A percentile compares a stretch with the other conserved stretches of the same genome.
Evolutionary conservation across 345 rosid genomes (phyloP).

Genomic region (Arabidopsis arenosa): DNA sequence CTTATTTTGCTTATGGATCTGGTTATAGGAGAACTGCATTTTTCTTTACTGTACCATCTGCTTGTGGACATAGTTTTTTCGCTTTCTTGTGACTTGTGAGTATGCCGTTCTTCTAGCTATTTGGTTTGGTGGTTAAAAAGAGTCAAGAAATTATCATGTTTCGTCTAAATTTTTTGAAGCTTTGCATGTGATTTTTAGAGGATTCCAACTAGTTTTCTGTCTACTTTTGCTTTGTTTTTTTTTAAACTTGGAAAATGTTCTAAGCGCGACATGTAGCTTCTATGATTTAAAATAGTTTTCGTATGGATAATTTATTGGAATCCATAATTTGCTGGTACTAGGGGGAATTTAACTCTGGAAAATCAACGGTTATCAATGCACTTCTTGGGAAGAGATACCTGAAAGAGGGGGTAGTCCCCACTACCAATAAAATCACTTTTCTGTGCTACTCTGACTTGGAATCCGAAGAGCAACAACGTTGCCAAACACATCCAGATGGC

Average conservation of each 20-base stretch:
- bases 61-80: neutral
- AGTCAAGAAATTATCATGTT: neutral
- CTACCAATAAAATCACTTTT: conserved; percentile 90
- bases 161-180: neutral
- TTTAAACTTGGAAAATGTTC: conserved; percentile 2
- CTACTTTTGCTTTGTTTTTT: neutral
- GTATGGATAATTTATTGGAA: conserved; percentile 13
- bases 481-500: no score
- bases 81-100: conserved; percentile 2
- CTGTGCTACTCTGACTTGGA: conserved; percentile 70
- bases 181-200: neutral
- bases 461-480: conserved; percentile 28
- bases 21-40: conserved; percentile 11
- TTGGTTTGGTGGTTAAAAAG: conserved; percentile 4
- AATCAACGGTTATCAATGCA: conserved; percentile 93
- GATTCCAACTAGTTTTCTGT: neutral
- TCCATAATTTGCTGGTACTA: conserved; percentile 42
- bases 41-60: conserved; percentile 1
- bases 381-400: conserved; percentile 92
- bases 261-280: neutral
- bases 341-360: conserved; percentile 98
- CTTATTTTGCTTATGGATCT: conserved; percentile 18
- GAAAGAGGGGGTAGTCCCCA: conserved; percentile 91
- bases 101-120: conserved; percentile 11
- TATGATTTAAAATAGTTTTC: neutral